These are phyloP conservation scores for Nidula niveotomentosa DNA, from an alignment of 1,284 basidiomycete species.

Conservation along the genomic window DNA sequence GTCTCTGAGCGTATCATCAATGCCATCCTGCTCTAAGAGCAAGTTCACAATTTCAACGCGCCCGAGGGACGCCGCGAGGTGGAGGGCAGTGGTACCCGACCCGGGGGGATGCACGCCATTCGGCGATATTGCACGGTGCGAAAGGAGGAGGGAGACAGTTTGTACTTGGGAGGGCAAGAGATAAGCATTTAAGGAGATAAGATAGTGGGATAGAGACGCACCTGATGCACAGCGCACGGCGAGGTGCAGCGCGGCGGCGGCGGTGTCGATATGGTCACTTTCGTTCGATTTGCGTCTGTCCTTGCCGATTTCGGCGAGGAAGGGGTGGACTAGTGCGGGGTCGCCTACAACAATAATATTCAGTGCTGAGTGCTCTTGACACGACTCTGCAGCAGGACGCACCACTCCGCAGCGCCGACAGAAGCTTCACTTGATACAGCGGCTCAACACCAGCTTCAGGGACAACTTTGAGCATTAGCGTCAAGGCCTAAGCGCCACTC, in stretches of 20 bases:
- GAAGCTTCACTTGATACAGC: constrained; percentile 76
- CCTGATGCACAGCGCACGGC: constrained; percentile 85
- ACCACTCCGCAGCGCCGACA: constrained; percentile 74
- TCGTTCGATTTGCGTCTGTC: constrained; percentile 52
- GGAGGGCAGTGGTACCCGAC: constrained; percentile 81
- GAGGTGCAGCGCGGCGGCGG: constrained; percentile 79
- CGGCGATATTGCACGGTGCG: constrained; percentile 76
- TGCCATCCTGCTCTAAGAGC: constrained; percentile 73
- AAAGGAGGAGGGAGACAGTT: constrained; percentile 69
- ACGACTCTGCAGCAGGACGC: constrained; percentile 6
- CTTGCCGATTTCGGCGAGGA: constrained; percentile 75
- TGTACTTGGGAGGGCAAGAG: constrained; percentile 37
- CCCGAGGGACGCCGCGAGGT: constrained; percentile 84
- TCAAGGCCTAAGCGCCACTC: no score
- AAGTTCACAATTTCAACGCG: constrained; percentile 77
- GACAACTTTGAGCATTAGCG: no score
- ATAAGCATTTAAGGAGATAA: constrained; percentile 1
- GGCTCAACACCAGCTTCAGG: constrained; percentile 39
- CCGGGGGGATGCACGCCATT: constrained; percentile 70
- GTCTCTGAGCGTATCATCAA: constrained; percentile 84
- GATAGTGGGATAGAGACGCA: constrained; percentile 34
- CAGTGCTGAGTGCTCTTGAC: neutral
- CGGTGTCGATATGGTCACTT: constrained; percentile 47
- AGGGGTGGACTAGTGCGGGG: constrained; percentile 78
- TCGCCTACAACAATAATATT: constrained; percentile 48